A percentile compares a stretch with the other conserved stretches of the same genome.
Conservation (phyloP, 768 basidiomycete species). For the Rhodocollybia butyracea region DNA sequence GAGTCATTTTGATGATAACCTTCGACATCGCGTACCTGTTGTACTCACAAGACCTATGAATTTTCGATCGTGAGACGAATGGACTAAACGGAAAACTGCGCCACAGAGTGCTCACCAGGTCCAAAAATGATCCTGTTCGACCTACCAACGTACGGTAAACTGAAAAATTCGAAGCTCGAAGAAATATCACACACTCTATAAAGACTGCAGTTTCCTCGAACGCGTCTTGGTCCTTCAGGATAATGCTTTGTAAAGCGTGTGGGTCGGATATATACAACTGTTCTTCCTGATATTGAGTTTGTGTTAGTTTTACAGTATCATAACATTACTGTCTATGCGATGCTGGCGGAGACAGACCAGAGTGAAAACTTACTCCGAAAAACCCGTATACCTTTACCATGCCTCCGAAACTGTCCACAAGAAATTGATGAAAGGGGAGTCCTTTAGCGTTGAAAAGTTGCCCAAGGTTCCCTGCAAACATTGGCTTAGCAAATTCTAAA, state of each 20-base stretch:
- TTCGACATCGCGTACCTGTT: not conserved
- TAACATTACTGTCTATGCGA: not conserved
- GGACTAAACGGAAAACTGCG: not conserved
- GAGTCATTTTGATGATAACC: not conserved
- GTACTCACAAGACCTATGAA: slow-evolving; percentile 2
- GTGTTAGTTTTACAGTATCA: not conserved
- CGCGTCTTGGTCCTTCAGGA: slow-evolving; percentile 44
- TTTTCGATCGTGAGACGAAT: not conserved
- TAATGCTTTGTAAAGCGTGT: slow-evolving; percentile 42
- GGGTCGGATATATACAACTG: slow-evolving; percentile 51
- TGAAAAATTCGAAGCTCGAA: too few relatives aligned
- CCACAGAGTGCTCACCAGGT: slow-evolving; percentile 32
- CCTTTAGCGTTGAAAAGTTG: slow-evolving; percentile 43
- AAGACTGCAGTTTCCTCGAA: slow-evolving; percentile 46
- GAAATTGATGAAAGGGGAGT: slow-evolving; percentile 34
- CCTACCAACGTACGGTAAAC: slow-evolving; percentile 27
- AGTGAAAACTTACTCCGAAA: slow-evolving; percentile 36
- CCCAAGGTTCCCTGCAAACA: slow-evolving; percentile 32
- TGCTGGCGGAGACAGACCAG: not conserved
- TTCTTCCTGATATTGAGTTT: slow-evolving; percentile 30
- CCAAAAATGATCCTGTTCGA: slow-evolving; percentile 45
- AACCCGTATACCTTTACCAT: slow-evolving; percentile 44
- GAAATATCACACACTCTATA: slow-evolving; percentile 32
- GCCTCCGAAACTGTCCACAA: slow-evolving; percentile 37
- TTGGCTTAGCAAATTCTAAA: not conserved